Percentiles rank a stretch among this genome's conserved stretches.
Evolutionary conservation across 2,329 filamentous ascomycete genomes (phyloP).

Genomic region (Alternaria ethzedia): DNA sequence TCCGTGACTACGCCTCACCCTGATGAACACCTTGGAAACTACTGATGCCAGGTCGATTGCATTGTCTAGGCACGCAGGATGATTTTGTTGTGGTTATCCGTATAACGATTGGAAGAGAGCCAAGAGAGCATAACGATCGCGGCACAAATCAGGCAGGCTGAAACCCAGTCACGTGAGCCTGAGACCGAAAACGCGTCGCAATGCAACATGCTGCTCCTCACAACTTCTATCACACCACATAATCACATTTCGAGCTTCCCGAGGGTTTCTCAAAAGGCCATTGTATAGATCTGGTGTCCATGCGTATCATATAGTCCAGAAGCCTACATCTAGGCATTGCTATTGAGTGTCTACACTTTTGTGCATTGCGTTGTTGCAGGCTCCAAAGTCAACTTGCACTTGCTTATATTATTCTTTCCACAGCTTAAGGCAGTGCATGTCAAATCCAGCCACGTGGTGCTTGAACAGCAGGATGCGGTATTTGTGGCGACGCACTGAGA

Average conservation of each 20-base stretch:
- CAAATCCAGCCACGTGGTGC: slow-evolving; percentile 13
- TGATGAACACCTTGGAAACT: neutral
- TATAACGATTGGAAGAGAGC: neutral
- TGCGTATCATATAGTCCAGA: too few relatives aligned
- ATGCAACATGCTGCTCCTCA: neutral
- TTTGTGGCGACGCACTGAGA: too few relatives aligned
- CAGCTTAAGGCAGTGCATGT: too few relatives aligned
- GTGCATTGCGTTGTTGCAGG: too few relatives aligned
- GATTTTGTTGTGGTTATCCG: neutral
- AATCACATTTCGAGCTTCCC: neutral
- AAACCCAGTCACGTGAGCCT: neutral
- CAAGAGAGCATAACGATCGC: neutral
- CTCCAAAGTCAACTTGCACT: too few relatives aligned
- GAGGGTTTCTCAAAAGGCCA: too few relatives aligned
- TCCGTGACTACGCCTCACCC: neutral
- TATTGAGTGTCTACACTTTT: too few relatives aligned
- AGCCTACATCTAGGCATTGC: too few relatives aligned
- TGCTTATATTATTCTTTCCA: too few relatives aligned
- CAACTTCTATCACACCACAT: neutral
- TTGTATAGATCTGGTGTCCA: too few relatives aligned
- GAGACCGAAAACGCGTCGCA: neutral
- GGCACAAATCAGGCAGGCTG: neutral
- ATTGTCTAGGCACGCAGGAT: neutral
- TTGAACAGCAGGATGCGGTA: neutral
- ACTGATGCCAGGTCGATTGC: neutral